phyloP scores from a whole-genome alignment of 2,329 filamentous ascomycete species.

The Alternaria hordeiaustralica region DNA sequence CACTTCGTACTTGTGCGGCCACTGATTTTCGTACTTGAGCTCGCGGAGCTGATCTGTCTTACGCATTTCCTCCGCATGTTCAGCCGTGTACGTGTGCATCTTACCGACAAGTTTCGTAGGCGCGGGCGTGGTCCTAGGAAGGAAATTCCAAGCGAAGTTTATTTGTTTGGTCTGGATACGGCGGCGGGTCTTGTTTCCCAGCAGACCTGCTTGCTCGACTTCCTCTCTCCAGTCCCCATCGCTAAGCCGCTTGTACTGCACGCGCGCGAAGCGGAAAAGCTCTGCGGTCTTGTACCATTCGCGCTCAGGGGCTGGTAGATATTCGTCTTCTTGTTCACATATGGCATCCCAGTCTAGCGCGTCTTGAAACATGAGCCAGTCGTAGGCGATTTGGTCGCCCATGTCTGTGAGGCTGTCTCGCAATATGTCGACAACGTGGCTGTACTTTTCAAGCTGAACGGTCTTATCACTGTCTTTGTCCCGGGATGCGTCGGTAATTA shows the following conservation, averaged over 20 bases:
- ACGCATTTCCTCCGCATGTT: neutral
- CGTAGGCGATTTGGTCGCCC: neutral
- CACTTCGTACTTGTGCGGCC: neutral
- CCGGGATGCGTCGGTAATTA: neutral
- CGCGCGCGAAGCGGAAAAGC: neutral
- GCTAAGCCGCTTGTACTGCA: neutral
- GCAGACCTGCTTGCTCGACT: too few relatives aligned
- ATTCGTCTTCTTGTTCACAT: neutral
- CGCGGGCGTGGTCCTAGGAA: accelerated
- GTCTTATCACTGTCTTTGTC: accelerated
- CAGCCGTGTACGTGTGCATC: neutral
- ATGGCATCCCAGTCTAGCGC: neutral
- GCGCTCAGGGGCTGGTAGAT: too few relatives aligned
- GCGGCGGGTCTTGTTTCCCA: too few relatives aligned
- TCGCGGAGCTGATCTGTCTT: neutral
- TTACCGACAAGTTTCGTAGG: neutral
- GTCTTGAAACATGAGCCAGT: neutral
- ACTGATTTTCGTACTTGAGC: neutral
- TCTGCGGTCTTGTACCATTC: neutral
- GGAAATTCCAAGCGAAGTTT: neutral
- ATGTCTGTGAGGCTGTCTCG: neutral
- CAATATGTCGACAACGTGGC: neutral
- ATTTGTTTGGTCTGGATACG: neutral
- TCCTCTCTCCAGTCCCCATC: neutral
- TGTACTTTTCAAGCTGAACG: neutral